Conservation (phyloP, 2,329 filamentous ascomycete genomes). For the Magnaporthiopsis rhizophila region DNA sequence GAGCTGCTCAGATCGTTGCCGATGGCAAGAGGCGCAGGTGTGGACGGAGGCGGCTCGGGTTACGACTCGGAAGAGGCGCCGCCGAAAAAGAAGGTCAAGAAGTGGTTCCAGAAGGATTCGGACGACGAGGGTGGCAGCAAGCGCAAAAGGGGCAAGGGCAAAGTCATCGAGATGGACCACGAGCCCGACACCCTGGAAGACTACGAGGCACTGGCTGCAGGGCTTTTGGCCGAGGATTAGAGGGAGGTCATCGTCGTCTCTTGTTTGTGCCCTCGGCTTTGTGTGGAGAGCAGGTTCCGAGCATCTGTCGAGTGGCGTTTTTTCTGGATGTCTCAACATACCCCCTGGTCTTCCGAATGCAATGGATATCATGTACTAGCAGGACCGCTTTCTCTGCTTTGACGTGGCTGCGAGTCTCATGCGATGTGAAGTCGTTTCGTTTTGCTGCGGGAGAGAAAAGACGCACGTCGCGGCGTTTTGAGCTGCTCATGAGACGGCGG, state of each 20-base stretch:
- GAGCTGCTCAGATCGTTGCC: conserved; percentile 52
- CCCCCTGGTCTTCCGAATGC: background rate
- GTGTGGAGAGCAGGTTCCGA: background rate
- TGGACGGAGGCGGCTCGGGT: conserved; percentile 24
- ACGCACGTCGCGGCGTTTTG: background rate
- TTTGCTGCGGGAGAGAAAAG: background rate
- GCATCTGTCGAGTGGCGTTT: background rate
- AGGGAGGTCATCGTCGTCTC: background rate
- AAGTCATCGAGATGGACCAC: conserved; percentile 53
- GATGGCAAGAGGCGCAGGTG: conserved; percentile 28
- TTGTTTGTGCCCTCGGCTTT: background rate
- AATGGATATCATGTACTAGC: no score
- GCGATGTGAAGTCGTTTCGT: background rate
- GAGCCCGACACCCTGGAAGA: conserved; percentile 75
- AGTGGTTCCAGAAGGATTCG: conserved; percentile 68
- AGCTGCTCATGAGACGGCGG: no score
- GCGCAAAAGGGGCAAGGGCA: conserved; percentile 37
- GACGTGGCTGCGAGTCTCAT: background rate
- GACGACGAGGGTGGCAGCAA: conserved; percentile 36
- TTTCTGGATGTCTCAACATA: background rate
- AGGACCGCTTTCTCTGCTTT: background rate
- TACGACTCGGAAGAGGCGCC: conserved; percentile 28
- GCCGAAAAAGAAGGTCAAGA: conserved; percentile 60
- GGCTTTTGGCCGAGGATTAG: conserved; percentile 48
- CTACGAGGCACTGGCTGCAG: conserved; percentile 67